Evolutionary conservation across 352 stramenopile genomes (phyloP).

Genomic region (Phytophthora pini): DNA sequence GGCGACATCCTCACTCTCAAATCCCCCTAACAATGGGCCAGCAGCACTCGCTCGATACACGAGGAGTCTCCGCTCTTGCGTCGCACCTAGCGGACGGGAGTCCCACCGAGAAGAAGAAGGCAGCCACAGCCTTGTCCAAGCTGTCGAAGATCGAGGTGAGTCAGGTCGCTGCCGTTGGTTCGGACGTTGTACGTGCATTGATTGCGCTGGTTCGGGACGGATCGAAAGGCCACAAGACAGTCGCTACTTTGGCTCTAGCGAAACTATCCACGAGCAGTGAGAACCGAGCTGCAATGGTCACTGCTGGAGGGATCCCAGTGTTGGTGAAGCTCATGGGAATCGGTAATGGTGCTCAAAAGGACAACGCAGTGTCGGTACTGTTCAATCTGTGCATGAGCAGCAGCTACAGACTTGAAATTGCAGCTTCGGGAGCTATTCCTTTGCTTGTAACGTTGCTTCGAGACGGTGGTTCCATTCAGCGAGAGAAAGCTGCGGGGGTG

Average conservation of each 20-base stretch:
- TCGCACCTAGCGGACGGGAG: background rate
- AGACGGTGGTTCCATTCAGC: conserved; percentile 7
- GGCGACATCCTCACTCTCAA: too few relatives aligned
- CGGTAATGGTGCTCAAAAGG: conserved; percentile 9
- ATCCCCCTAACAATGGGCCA: conserved; percentile 4
- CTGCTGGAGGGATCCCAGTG: conserved; percentile 5
- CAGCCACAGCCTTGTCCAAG: background rate
- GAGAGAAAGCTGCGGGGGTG: conserved; percentile 23
- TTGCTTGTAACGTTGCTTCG: conserved; percentile 13
- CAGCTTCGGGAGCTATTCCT: conserved; percentile 2
- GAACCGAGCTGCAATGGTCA: conserved; percentile 4
- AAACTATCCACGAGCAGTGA: conserved; percentile 9
- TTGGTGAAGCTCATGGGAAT: conserved; percentile 6
- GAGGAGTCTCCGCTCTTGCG: conserved; percentile 1
- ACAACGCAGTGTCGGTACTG: conserved; percentile 8
- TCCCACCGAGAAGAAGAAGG: conserved; percentile 4
- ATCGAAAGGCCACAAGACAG: conserved; percentile 12
- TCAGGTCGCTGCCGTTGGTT: background rate
- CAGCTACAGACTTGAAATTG: conserved; percentile 9
- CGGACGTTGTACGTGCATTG: conserved; percentile 6
- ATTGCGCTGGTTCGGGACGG: conserved; percentile 7
- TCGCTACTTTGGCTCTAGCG: conserved; percentile 13
- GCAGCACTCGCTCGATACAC: conserved; percentile 1
- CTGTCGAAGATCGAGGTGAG: background rate
- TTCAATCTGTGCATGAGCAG: conserved; percentile 14